Base-by-base conservation (phyloP, 495 filamentous ascomycete species). In the Lasiosphaeris hirsuta region DNA sequence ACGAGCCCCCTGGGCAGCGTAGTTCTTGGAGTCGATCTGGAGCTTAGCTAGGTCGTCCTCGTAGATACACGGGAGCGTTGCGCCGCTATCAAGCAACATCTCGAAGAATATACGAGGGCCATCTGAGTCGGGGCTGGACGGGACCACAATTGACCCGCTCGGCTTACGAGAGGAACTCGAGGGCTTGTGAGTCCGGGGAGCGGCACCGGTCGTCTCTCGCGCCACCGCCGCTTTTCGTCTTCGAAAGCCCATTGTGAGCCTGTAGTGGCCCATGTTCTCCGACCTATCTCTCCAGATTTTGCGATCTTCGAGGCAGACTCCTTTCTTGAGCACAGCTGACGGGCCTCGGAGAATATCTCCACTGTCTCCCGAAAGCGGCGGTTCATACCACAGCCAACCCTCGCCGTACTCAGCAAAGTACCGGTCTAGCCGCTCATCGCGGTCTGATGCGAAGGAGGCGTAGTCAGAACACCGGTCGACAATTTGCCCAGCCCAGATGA, bases 351-450 rank as follows among this genome's bases (percentile, higher is more conserved):
- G 44, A 54, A 40, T 19, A 36, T 14, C 46, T 10, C 38, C 34
- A 10, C 18, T 48, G 42, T 62, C 35, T 13, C 13, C 40, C 23
- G 58, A 47, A 10, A 81, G 65, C 0, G 78, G 77, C 1, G 75
- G 73, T 56, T 81, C 78, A 40, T 75, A 75, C 76, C 76, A 81
- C 34, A 81, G 65, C 76, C 77, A 79, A 15, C 75, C 75, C 11
- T 68, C 63, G 18, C 77, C 77, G 56, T 77, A 57, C 23, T 48
- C 46, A 10, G 50, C 64, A 15, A 13, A 47, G 57, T 79, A 80
- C 8, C 62, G 66, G 56, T 76, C 72, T 13, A 81, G 69, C 3
- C 73, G 72, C 7, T 64, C 69, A n/a, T 40, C 30, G 44, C 77
- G 69, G 60, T 76, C 71, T 18, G 11, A 6, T 10, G 69, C 70